Evolutionary conservation across 1,139 yeast genomes (phyloP).

Genomic region (Pichia sp.): DNA sequence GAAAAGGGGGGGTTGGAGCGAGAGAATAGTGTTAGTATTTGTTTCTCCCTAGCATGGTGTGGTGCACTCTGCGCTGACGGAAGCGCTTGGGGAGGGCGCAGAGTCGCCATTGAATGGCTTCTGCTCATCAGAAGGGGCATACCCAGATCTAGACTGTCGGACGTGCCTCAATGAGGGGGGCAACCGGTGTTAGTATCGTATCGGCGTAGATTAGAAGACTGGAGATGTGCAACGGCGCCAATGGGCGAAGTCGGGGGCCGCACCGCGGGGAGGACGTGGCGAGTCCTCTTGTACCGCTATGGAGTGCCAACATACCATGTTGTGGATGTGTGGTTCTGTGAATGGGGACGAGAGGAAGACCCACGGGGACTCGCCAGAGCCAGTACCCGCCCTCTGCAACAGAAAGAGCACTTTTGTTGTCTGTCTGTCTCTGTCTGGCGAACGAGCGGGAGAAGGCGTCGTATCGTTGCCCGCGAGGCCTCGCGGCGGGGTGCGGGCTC

Average conservation of each 20-base stretch:
- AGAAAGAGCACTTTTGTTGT: too few species aligned
- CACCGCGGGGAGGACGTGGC: too few species aligned
- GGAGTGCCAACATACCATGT: conserved; percentile 1
- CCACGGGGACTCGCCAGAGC: too few species aligned
- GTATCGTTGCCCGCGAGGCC: background rate
- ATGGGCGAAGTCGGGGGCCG: too few species aligned
- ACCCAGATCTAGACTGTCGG: conserved; percentile 64
- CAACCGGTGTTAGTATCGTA: background rate
- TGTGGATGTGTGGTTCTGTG: background rate
- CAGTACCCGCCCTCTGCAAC: too few species aligned
- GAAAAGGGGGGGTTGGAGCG: background rate
- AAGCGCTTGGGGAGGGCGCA: too few species aligned
- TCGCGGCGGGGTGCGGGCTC: conserved; percentile 4
- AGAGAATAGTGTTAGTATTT: conserved; percentile 12
- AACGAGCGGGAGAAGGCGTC: background rate
- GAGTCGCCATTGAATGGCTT: background rate
- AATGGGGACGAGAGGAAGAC: too few species aligned
- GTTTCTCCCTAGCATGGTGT: background rate
- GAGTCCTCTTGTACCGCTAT: background rate
- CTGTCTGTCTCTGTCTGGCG: too few species aligned
- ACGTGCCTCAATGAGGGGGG: background rate
- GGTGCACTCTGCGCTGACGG: background rate
- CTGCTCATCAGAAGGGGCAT: conserved; percentile 33
- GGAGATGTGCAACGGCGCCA: too few species aligned
- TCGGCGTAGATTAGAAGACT: background rate